A percentile compares a stretch with the other conserved stretches of the same genome.
Conservation (phyloP, 148 eudicot species). For the Polygonum aviculare region DNA sequence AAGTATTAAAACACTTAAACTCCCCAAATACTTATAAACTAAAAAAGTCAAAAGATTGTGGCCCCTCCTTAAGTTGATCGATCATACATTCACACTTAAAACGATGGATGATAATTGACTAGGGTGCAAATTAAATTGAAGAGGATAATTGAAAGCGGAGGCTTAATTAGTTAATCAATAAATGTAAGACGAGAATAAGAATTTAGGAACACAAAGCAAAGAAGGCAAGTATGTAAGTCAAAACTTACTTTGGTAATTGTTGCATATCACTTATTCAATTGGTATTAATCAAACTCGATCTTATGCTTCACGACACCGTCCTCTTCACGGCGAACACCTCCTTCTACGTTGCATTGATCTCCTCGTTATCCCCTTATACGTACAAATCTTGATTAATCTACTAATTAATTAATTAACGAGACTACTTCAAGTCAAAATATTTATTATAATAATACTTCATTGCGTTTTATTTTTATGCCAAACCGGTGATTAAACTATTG, state of each 20-base stretch:
- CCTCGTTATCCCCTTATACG: not conserved
- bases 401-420: not conserved
- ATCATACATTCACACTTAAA: not conserved
- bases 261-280: not conserved
- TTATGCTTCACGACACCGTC: slow-evolving; percentile 1
- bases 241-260: slow-evolving; percentile 6
- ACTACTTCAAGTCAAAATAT: not conserved
- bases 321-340: not conserved
- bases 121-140: not conserved
- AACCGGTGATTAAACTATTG: not conserved
- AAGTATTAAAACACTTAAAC: too few species aligned
- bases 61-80: too few species aligned
- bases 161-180: not conserved
- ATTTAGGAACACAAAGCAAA: slow-evolving; percentile 7
- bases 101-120: not conserved
- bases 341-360: not conserved
- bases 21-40: too few species aligned
- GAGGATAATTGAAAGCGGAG: not conserved
- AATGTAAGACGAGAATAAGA: not conserved
- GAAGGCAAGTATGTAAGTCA: slow-evolving; percentile 1
- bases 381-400: not conserved
- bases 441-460: not conserved
- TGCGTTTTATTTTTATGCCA: not conserved
- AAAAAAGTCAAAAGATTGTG: too few species aligned
- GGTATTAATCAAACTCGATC: not conserved